Conservation (phyloP, 2,329 filamentous ascomycete species). For the Blastomyces silverae region DNA sequence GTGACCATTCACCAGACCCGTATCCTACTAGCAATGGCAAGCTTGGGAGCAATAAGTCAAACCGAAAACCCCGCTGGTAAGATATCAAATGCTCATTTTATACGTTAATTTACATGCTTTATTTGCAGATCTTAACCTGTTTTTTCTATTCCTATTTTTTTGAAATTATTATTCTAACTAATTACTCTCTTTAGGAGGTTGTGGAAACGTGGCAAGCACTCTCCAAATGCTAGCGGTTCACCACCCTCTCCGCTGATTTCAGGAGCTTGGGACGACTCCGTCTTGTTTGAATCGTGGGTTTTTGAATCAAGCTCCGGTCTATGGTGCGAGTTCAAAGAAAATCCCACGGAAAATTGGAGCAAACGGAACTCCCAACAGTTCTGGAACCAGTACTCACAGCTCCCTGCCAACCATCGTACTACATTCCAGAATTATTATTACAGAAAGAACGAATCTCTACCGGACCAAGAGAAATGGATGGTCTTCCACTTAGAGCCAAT, state of each 20-base stretch:
- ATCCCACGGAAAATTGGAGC: not conserved
- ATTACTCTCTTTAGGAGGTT: not conserved
- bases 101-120: no score
- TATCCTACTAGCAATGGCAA: not conserved
- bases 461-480: not conserved
- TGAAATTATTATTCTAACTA: not conserved
- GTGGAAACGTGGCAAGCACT: not conserved
- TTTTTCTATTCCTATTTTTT: not conserved
- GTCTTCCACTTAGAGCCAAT: slow-evolving; percentile 11
- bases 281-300: slow-evolving; percentile 13
- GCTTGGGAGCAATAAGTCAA: not conserved
- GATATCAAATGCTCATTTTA: not conserved
- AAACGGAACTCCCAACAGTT: not conserved
- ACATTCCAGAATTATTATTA: slow-evolving; percentile 6
- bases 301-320: slow-evolving; percentile 4
- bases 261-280: not conserved
- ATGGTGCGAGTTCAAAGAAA: slow-evolving; percentile 10
- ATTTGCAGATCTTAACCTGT: not conserved
- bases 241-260: not conserved
- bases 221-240: not conserved
- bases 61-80: not conserved
- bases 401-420: slow-evolving; percentile 9
- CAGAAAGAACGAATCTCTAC: not conserved
- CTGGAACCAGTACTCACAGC: slow-evolving; percentile 13
- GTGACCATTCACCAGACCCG: not conserved